Conservation (phyloP, 176 grass and related monocot species). For the Phoenix roebelenii region DNA sequence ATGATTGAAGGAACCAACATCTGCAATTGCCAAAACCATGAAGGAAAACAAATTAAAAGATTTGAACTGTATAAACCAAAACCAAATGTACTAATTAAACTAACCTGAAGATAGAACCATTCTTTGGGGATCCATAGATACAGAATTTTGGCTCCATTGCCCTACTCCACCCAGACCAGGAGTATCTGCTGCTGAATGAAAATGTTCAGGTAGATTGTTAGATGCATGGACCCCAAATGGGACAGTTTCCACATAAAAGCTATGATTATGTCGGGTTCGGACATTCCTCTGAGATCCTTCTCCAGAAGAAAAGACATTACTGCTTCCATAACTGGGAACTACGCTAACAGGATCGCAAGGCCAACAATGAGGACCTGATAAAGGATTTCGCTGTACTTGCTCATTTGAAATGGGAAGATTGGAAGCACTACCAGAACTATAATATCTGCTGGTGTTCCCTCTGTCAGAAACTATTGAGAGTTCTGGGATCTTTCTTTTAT, state of each 20-base stretch:
- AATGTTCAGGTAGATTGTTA: not conserved
- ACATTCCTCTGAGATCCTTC: constrained; percentile 10
- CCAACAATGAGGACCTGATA: constrained; percentile 1
- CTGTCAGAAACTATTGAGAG: not conserved
- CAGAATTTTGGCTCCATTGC: not conserved
- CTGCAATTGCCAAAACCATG: not conserved
- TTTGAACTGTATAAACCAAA: not conserved
- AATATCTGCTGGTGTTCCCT: not conserved
- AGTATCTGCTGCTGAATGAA: constrained; percentile 6
- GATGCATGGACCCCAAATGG: not conserved
- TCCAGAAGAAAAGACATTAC: not conserved
- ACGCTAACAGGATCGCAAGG: constrained; percentile 1
- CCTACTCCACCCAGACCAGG: not conserved
- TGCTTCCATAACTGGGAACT: not conserved
- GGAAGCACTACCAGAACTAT: constrained; percentile 2
- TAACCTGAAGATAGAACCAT: constrained; percentile 2
- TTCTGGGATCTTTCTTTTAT: constrained; percentile 5
- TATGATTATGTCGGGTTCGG: not conserved
- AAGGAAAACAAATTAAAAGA: not conserved
- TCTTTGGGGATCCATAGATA: not conserved
- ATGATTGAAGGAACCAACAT: not conserved
- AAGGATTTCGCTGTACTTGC: not conserved
- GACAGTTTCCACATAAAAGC: not conserved
- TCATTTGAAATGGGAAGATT: not conserved
- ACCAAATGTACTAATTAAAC: not conserved